Conservation (phyloP, 2,329 filamentous ascomycete genomes). For the Fusarium mangiferae region DNA sequence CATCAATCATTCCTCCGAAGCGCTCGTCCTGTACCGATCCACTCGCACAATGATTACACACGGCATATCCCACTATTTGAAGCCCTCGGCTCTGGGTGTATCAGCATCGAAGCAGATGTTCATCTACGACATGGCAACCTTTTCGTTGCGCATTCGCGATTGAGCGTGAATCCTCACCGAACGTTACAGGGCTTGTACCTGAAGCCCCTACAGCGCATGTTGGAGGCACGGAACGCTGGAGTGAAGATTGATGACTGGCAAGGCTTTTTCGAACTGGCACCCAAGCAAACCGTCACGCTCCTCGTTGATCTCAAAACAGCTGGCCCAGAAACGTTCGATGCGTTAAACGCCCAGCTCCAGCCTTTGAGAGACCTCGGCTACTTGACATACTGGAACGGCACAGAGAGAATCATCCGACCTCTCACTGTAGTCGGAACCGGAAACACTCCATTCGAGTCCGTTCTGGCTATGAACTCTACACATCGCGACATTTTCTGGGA, state of each 20-base stretch:
- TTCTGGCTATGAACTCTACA: not conserved
- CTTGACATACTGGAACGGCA: constrained; percentile 22
- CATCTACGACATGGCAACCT: not conserved
- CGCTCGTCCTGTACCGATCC: constrained; percentile 1
- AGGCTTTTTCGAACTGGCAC: not conserved
- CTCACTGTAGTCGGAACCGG: constrained; percentile 11
- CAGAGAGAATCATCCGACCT: not conserved
- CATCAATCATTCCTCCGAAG: constrained; percentile 16
- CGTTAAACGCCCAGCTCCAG: not conserved
- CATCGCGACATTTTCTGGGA: constrained; percentile 26
- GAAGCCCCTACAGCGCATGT: constrained; percentile 9
- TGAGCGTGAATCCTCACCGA: not conserved
- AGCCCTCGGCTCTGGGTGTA: constrained; percentile 14
- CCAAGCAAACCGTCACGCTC: not conserved
- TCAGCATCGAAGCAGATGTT: constrained; percentile 20
- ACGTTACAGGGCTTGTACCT: not conserved
- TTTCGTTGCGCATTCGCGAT: constrained; percentile 2
- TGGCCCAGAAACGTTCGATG: not conserved
- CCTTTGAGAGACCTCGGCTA: constrained; percentile 4
- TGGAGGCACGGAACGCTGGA: not conserved
- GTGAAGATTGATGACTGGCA: not conserved
- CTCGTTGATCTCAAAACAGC: constrained; percentile 15
- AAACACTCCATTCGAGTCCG: constrained; percentile 2
- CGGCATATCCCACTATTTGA: constrained; percentile 17
- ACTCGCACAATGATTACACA: constrained; percentile 23